A percentile compares a stretch with the other conserved stretches of the same genome.
These are phyloP conservation scores for Ambrosiella cleistominuta DNA, from an alignment of 2,329 filamentous ascomycete genomes.

Conservation along the genomic window DNA sequence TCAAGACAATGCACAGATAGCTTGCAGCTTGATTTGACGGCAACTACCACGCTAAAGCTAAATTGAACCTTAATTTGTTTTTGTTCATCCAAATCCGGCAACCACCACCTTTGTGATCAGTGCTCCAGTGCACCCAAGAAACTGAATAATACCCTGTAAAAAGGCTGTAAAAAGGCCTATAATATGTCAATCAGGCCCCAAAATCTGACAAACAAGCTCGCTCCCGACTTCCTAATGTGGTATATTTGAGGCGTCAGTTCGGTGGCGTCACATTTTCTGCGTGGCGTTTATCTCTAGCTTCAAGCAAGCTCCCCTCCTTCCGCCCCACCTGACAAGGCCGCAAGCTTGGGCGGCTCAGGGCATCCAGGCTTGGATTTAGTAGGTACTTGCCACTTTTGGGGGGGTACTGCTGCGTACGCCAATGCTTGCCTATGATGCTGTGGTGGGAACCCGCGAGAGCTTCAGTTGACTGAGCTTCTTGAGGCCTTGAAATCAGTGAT, in stretches of 20 bases:
- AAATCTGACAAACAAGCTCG: background rate
- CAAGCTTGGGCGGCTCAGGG: background rate
- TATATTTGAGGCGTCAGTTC: background rate
- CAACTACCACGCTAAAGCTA: background rate
- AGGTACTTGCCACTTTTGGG: background rate
- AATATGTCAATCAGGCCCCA: background rate
- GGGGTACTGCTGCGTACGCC: conserved; percentile 9
- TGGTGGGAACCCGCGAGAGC: background rate
- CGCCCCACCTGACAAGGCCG: conserved; percentile 11
- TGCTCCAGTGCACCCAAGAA: no score
- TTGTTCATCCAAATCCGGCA: background rate
- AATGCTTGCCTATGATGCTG: conserved; percentile 5
- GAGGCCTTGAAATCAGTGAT: background rate
- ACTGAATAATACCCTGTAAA: no score
- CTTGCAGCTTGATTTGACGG: background rate
- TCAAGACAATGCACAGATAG: background rate
- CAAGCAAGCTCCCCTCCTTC: background rate
- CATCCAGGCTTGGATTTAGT: background rate
- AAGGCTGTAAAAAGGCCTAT: background rate
- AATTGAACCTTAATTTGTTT: background rate
- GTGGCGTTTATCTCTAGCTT: background rate
- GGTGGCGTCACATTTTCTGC: background rate
- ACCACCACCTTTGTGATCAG: background rate
- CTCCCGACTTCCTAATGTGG: background rate
- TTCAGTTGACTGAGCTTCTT: background rate